A percentile compares a stretch with the other conserved stretches of the same genome.
phyloP scores from a whole-genome alignment of 208 protist genomes.

The Tritrichomonas musculus region DNA sequence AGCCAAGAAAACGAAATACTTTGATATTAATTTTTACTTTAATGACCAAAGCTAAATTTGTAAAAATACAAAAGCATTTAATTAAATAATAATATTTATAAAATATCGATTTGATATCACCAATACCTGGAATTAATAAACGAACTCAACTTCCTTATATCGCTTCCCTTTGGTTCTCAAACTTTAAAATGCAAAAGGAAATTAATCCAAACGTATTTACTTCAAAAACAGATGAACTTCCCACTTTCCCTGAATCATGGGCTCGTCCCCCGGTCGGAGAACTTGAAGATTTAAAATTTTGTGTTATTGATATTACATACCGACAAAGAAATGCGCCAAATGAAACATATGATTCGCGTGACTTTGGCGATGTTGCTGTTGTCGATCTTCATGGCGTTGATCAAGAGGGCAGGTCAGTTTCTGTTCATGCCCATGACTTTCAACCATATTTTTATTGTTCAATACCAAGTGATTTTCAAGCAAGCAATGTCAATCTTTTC shows the following conservation, averaged over 20 bases:
- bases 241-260: not conserved
- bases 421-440: slow-evolving; percentile 81
- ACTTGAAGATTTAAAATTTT: not conserved
- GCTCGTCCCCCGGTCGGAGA: not conserved
- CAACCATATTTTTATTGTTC: slow-evolving; percentile 86
- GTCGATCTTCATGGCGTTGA: slow-evolving; percentile 81
- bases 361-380: slow-evolving; percentile 49
- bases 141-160: too few species aligned
- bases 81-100: too few species aligned
- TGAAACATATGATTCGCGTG: not conserved
- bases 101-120: too few species aligned
- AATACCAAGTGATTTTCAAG: slow-evolving; percentile 65
- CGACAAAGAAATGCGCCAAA: not conserved
- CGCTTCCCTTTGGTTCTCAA: too few species aligned
- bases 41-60: too few species aligned
- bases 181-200: too few species aligned
- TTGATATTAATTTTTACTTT: too few species aligned
- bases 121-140: too few species aligned
- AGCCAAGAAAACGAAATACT: too few species aligned
- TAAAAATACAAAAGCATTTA: too few species aligned
- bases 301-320: slow-evolving; percentile 11
- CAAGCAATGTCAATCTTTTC: slow-evolving; percentile 33
- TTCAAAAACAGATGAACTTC: not conserved
- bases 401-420: slow-evolving; percentile 69
- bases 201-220: not conserved